Evolutionary conservation across 2,329 filamentous ascomycete species (phyloP), one percentile per base, ranked within the genome.

Genomic region (Fusarium liriodendri): DNA sequence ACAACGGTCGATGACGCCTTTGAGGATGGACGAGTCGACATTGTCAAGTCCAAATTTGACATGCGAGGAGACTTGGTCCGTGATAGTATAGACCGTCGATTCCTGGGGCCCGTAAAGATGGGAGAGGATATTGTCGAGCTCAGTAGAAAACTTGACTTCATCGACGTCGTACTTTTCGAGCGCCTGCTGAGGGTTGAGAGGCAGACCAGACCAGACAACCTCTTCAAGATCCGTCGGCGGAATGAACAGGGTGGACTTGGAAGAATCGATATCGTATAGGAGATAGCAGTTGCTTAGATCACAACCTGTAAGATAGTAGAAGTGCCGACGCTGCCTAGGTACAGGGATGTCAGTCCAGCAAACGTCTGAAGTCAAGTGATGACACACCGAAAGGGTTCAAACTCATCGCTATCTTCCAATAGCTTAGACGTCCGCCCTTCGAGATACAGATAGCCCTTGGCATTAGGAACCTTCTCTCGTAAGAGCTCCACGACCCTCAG

Each of bases 221-320:
- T 57, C 54, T 18, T 57, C 54, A 10, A 33, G 33, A 4, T 57
- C 32, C 2, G 37, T 16, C 3, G 54, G 33, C 10, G 54, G 54
- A 27, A 57, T 57, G 14, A 37, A 57, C 32, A 57, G 20, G 13
- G 33, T 37, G 1, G 54, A 57, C 32, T 37, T 37, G n/a, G 33
- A 57, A 16, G 54, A 18, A 8, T 25, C 35, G 66, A 97, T 92
- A 77, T 97, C 92, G 85, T 98, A 98, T 64, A 92, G 89, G 67
- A 95, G 89, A 81, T 92, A 91, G 77, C 93, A 93, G 83, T 98
- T 95, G 66, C 95, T 90, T 33, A 97, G 87, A 70, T 91, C 88
- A 80, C 87, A 97, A 77, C 96, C 96, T 32, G 94, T 96, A 47
- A 98, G 87, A 83, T 98, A 98, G 89, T 93, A 98, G 85, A 98